Evolutionary conservation across 2,329 filamentous ascomycete species (phyloP), one percentile per base, ranked within the genome.

Genomic region (Dothidotthia symphoricarpi): DNA sequence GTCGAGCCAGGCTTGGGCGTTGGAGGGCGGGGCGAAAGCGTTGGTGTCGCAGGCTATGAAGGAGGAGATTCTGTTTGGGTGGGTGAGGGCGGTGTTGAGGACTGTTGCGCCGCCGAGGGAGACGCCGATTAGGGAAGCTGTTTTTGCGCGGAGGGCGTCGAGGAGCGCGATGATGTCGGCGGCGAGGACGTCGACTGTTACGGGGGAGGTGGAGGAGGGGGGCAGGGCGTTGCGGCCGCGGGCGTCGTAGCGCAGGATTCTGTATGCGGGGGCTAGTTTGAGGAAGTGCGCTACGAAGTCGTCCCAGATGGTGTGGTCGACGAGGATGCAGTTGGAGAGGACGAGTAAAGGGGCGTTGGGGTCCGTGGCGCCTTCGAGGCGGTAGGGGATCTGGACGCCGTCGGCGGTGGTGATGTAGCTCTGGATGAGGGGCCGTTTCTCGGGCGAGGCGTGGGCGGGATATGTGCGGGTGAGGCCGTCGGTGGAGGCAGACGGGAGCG

Each of bases 21-120:
- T 95, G 24, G 82, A 81, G 0, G 81, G 71, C 42, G 85, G 87
- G 0, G 83, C 82, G 4, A 80, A 75, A 6, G 79, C 76, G 64
- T 89, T 91, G 59, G 88, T 94, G 66, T 93, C 87, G 64, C 86
- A 90, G 3, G 83, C 76, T 15, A 91, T 72, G 61, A 89, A 86
- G 6, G 73, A 73, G 2, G 55, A 61, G 11, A 88, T 67, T 28
- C 79, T 74, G 1, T 69, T 47, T 0, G 86, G 83, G 53, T 86
- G 76, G 27, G 74, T 74, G 34, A 94, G 76, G 0, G 85, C 83
- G 34, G 85, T 82, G 59, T 85, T 83, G 33, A 93, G 76, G 1
- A 83, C 75, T 1, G 88, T 93, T 2, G 84, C 86, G 35, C 88
- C 88, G 47, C 88, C 88, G 63, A 93, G 81, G 24, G 82, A 87